Conservation (phyloP, 345 rosid genomes). For the Turritis glabra region DNA sequence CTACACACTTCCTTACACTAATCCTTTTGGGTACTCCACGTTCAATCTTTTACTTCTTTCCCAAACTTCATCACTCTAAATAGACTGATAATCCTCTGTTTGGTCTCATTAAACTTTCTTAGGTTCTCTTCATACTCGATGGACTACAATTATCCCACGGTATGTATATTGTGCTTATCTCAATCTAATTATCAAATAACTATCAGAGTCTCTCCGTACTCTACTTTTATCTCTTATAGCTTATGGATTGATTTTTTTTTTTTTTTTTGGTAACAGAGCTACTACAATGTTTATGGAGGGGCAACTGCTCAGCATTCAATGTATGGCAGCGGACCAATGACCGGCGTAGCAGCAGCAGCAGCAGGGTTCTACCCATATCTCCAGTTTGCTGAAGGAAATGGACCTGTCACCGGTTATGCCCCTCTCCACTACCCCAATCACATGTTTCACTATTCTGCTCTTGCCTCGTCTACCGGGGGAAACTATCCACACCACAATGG, state of each 20-base stretch:
- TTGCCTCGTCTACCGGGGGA: slow-evolving; percentile 51
- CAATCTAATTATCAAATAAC: not conserved
- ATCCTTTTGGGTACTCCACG: slow-evolving; percentile 63
- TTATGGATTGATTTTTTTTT: not conserved
- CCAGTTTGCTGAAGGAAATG: slow-evolving; percentile 75
- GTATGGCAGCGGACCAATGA: slow-evolving; percentile 69
- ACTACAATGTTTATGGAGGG: slow-evolving; percentile 83
- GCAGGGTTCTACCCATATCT: slow-evolving; percentile 74
- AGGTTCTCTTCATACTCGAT: slow-evolving; percentile 92
- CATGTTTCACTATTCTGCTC: slow-evolving; percentile 70
- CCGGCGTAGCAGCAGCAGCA: slow-evolving; percentile 60
- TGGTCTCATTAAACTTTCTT: slow-evolving; percentile 21
- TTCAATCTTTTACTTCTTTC: slow-evolving; percentile 3
- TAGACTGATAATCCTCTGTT: slow-evolving; percentile 28
- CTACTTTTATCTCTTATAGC: not conserved
- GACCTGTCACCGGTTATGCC: slow-evolving; percentile 58
- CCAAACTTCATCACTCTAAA: not conserved
- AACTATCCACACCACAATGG: slow-evolving; percentile 75
- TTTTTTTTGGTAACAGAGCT: slow-evolving; percentile 52
- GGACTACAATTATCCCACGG: slow-evolving; percentile 91
- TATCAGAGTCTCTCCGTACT: not conserved
- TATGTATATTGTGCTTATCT: slow-evolving; percentile 39
- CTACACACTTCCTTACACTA: slow-evolving; percentile 75
- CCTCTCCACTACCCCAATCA: slow-evolving; percentile 79
- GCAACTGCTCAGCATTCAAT: slow-evolving; percentile 71